A percentile compares a stretch with the other conserved stretches of the same genome.
Evolutionary conservation across 2,329 filamentous ascomycete species (phyloP).

Genomic region (Trichocomaceae sp.): DNA sequence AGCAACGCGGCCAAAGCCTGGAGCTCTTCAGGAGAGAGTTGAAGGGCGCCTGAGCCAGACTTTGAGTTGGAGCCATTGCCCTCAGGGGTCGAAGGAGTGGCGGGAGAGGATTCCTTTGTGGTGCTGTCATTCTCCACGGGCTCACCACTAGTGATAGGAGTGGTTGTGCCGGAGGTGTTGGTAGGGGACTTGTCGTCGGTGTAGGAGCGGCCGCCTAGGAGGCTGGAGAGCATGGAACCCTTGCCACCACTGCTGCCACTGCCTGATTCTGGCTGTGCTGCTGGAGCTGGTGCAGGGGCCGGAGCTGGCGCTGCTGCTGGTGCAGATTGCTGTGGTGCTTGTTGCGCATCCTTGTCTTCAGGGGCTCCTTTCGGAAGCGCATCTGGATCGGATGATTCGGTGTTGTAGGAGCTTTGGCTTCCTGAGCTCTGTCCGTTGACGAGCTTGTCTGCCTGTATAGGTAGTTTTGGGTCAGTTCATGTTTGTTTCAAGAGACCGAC

Average conservation of each 20-base stretch:
- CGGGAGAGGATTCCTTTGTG: background rate
- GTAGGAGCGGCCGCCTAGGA: slow-evolving; percentile 13
- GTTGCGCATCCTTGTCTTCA: background rate
- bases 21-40: slow-evolving; percentile 1
- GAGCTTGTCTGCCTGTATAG: slow-evolving; percentile 3
- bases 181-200: background rate
- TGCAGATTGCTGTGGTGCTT: background rate
- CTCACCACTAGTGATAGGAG: background rate
- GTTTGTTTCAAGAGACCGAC: background rate
- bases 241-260: background rate
- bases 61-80: background rate
- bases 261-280: background rate
- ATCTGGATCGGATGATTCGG: slow-evolving; percentile 19
- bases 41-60: background rate
- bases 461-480: background rate
- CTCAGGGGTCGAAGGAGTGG: background rate
- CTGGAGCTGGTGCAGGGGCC: background rate
- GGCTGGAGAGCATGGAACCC: background rate
- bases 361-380: background rate
- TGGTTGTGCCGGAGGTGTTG: slow-evolving; percentile 1
- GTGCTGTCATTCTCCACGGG: background rate
- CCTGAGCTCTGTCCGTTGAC: slow-evolving; percentile 11
- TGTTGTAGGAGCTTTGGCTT: slow-evolving; percentile 10
- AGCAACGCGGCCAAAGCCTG: background rate
- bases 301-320: background rate